Evolutionary conservation across 257 asterid genomes (phyloP).

Genomic region (Rubia yunnanensis): DNA sequence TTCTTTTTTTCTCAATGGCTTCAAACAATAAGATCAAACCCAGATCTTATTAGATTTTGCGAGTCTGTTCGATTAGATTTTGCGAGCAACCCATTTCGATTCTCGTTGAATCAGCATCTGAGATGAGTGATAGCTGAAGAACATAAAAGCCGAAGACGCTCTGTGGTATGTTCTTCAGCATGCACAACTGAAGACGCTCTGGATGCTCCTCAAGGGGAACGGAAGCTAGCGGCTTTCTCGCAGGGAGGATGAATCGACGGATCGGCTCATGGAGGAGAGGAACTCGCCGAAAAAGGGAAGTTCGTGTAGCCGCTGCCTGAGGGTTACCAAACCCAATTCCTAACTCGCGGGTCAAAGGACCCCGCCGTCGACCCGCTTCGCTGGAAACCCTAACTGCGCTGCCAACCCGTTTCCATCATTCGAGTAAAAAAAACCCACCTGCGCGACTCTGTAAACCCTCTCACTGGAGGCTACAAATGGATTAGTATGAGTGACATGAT

Average conservation of each 20-base stretch:
- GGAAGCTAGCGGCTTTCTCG: conserved; percentile 21
- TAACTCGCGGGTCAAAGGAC: too few relatives aligned
- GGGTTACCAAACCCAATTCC: too few relatives aligned
- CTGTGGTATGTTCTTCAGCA: too few relatives aligned
- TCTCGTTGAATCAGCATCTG: neutral
- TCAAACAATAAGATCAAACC: conserved; percentile 14
- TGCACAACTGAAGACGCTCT: conserved; percentile 75
- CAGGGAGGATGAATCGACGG: conserved; percentile 15
- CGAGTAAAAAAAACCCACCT: too few relatives aligned
- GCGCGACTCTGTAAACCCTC: too few relatives aligned
- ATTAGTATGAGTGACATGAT: neutral
- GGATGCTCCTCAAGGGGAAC: conserved; percentile 60
- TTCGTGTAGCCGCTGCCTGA: too few relatives aligned
- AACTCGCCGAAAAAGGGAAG: conserved; percentile 16
- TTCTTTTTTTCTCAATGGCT: too few relatives aligned
- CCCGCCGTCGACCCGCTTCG: too few relatives aligned
- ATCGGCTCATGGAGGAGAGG: conserved; percentile 5
- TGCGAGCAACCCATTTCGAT: conserved; percentile 2
- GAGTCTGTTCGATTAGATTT: neutral
- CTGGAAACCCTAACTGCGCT: too few relatives aligned
- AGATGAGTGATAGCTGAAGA: too few relatives aligned
- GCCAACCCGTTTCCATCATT: too few relatives aligned
- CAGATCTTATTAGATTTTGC: conserved; percentile 26
- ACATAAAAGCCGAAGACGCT: too few relatives aligned
- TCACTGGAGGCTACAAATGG: neutral